Conservation (phyloP, 2,329 filamentous ascomycete species). For the Neodidymelliopsis sp. region DNA sequence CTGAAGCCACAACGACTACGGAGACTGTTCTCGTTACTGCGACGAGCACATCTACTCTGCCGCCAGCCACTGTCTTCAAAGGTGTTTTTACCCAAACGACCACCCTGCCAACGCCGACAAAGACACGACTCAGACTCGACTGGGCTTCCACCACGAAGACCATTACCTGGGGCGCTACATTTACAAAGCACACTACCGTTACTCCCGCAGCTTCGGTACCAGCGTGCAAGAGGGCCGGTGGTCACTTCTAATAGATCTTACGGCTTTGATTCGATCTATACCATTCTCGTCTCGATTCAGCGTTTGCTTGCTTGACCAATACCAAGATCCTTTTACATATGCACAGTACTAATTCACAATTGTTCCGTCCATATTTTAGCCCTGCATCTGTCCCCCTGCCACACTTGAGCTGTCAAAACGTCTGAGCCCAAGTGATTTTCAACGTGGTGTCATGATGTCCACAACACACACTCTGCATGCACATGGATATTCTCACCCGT, state of each 20-base stretch:
- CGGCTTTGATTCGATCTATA: not conserved
- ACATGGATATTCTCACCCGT: not conserved
- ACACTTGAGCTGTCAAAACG: not conserved
- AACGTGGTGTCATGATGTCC: not conserved
- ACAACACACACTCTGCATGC: not conserved
- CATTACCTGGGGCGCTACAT: slow-evolving; percentile 45
- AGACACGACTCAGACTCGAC: slow-evolving; percentile 35
- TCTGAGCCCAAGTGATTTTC: not conserved
- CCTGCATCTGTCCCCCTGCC: not conserved
- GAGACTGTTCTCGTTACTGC: slow-evolving; percentile 35
- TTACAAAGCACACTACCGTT: slow-evolving; percentile 44
- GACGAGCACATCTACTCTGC: slow-evolving; percentile 39
- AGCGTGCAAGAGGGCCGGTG: slow-evolving; percentile 45
- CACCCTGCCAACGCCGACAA: slow-evolving; percentile 48
- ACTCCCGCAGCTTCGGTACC: slow-evolving; percentile 47
- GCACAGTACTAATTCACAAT: not conserved
- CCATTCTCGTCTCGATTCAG: not conserved
- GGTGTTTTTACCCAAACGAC: slow-evolving; percentile 44
- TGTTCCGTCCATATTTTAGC: not conserved
- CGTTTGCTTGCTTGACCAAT: not conserved
- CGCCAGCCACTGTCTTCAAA: slow-evolving; percentile 46
- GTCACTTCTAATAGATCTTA: slow-evolving; percentile 31
- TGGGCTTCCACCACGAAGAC: slow-evolving; percentile 43
- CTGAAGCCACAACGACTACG: slow-evolving; percentile 39
- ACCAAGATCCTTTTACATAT: not conserved